Conservation (phyloP, 148 eudicot species). For the Cornus suecica region DNA sequence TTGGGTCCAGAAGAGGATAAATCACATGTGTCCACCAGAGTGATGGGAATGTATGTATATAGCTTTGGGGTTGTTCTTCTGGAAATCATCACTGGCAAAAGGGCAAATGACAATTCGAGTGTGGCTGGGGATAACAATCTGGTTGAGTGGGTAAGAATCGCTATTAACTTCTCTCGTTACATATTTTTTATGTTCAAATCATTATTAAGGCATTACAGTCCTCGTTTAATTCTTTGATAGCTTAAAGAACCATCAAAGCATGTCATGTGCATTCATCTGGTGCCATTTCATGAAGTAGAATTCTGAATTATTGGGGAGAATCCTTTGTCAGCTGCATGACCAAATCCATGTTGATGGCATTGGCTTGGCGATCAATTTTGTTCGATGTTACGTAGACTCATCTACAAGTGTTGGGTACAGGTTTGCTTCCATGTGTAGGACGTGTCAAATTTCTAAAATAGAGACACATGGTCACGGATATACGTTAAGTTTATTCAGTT, state of each 20-base stretch:
- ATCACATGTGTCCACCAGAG: slow-evolving; percentile 61
- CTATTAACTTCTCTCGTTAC: not conserved
- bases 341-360: not conserved
- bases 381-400: no score
- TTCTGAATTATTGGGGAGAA: not conserved
- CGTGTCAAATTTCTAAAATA: no score
- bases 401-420: not conserved
- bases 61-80: slow-evolving; percentile 66
- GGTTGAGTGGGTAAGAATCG: slow-evolving; percentile 51
- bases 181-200: not conserved
- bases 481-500: no score
- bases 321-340: not conserved
- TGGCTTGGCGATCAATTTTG: not conserved
- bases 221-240: not conserved
- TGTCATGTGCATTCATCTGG: not conserved
- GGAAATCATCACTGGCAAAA: slow-evolving; percentile 61
- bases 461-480: no score
- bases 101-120: slow-evolving; percentile 49
- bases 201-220: not conserved
- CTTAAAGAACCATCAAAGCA: not conserved
- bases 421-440: not conserved
- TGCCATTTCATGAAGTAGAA: not conserved
- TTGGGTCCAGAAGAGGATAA: slow-evolving; percentile 63
- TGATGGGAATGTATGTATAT: slow-evolving; percentile 61
- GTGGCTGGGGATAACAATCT: slow-evolving; percentile 54